Evolutionary conservation across 2,329 filamentous ascomycete species (phyloP).

Genomic region (Pyrenophora seminiperda): DNA sequence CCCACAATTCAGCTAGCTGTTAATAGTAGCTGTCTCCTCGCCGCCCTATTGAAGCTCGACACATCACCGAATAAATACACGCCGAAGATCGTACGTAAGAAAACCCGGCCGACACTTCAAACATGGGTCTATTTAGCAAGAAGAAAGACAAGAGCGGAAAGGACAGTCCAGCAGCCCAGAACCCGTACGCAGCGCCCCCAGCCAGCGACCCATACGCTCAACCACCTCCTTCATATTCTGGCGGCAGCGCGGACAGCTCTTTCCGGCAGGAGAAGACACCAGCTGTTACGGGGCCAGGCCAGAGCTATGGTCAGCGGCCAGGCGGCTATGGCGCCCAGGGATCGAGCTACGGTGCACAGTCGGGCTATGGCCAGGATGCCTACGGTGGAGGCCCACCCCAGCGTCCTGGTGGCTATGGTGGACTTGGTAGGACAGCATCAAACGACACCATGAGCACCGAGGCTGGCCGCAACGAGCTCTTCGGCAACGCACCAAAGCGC

Average conservation of each 20-base stretch:
- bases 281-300: constrained; percentile 49
- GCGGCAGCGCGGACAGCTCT: constrained; percentile 39
- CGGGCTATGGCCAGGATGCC: constrained; percentile 54
- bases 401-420: constrained; percentile 49
- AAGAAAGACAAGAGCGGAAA: constrained; percentile 60
- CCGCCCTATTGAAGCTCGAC: background rate
- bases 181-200: constrained; percentile 54
- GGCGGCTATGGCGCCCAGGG: constrained; percentile 37
- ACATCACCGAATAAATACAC: constrained; percentile 1
- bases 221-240: constrained; percentile 48
- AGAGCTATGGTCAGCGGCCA: constrained; percentile 47
- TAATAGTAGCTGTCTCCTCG: constrained; percentile 13
- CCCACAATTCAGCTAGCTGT: constrained; percentile 22
- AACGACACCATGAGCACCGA: constrained; percentile 55
- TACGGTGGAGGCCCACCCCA: constrained; percentile 52
- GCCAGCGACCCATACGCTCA: constrained; percentile 60
- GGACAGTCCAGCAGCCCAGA: constrained; percentile 54
- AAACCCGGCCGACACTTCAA: constrained; percentile 18
- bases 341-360: constrained; percentile 37
- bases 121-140: constrained; percentile 58
- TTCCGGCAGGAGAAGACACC: constrained; percentile 52
- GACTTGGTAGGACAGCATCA: constrained; percentile 43
- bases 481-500: constrained; percentile 62
- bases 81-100: background rate
- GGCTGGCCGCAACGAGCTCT: constrained; percentile 66